Evolutionary conservation across 2,329 filamentous ascomycete species (phyloP).

Genomic region (Fulvia fulva): DNA sequence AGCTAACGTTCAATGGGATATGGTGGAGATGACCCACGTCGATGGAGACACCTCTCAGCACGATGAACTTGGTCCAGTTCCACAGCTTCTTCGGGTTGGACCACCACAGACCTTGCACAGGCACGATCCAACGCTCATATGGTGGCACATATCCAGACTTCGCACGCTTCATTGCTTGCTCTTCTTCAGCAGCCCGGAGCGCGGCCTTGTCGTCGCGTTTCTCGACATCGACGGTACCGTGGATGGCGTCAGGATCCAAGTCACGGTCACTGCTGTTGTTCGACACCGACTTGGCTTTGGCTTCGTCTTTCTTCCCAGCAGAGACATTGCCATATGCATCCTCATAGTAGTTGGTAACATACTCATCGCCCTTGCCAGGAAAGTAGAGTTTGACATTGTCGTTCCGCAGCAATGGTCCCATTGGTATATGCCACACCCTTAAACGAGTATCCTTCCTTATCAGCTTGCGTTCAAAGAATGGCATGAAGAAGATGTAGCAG

Average conservation of each 20-base stretch:
- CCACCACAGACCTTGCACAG: conserved; percentile 33
- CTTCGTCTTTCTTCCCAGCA: conserved; percentile 11
- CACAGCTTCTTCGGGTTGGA: conserved; percentile 29
- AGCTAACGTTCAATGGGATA: too few relatives aligned
- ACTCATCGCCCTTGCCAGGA: conserved; percentile 19
- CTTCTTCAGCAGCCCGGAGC: too few relatives aligned
- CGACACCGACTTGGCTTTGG: too few relatives aligned
- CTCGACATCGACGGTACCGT: too few relatives aligned
- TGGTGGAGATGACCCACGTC: conserved; percentile 4
- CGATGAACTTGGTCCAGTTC: conserved; percentile 17
- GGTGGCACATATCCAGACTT: conserved; percentile 6
- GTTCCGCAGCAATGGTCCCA: conserved; percentile 40
- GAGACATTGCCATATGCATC: conserved; percentile 11
- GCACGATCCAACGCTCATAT: conserved; percentile 13
- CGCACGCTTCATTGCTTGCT: too few relatives aligned
- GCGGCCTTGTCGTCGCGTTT: too few relatives aligned
- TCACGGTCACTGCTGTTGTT: too few relatives aligned
- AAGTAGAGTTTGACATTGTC: conserved; percentile 10
- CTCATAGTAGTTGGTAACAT: conserved; percentile 23
- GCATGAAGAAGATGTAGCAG: conserved; percentile 53
- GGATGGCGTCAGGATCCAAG: too few relatives aligned
- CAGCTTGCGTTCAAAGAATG: conserved; percentile 57
- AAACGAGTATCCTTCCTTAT: conserved; percentile 60
- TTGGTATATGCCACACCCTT: conserved; percentile 51
- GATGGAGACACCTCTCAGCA: conserved; percentile 22